Percentiles rank a stretch among this genome's conserved stretches.
These are phyloP conservation scores for Cucurbita pepo DNA, from an alignment of 306 rosid species.

Conservation along the genomic window DNA sequence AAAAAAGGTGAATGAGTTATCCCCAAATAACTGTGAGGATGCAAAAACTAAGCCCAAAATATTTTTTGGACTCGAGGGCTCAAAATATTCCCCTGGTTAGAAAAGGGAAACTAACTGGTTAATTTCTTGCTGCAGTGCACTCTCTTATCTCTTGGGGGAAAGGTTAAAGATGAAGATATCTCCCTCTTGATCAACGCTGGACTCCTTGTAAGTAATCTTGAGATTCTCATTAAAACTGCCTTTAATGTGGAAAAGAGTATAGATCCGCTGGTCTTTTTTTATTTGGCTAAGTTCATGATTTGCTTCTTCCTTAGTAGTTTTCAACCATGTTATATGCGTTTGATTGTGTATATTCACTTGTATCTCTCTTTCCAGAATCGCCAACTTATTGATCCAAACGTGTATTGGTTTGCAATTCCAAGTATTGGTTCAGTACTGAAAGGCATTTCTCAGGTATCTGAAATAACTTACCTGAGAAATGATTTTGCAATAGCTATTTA, in stretches of 20 bases:
- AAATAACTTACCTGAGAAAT: neutral
- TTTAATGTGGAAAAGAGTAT: neutral
- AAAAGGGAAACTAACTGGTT: neutral
- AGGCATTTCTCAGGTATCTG: constrained; percentile 74
- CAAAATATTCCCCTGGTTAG: neutral
- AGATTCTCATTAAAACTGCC: neutral
- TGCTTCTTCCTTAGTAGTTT: neutral
- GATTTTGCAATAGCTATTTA: too few relatives aligned
- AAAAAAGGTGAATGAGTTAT: too few relatives aligned
- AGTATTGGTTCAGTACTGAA: constrained; percentile 71
- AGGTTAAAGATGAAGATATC: constrained; percentile 69
- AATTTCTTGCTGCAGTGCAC: constrained; percentile 35
- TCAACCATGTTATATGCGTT: neutral
- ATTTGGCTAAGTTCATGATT: neutral
- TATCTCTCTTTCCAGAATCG: constrained; percentile 40
- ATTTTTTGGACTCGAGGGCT: neutral
- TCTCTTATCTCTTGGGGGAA: constrained; percentile 81
- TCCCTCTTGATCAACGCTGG: constrained; percentile 76
- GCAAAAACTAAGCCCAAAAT: neutral
- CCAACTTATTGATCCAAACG: constrained; percentile 74
- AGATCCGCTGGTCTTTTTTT: neutral
- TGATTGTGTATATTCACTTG: constrained; percentile 5
- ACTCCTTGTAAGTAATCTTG: constrained; percentile 51
- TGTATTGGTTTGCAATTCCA: constrained; percentile 80
- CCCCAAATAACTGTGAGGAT: neutral